Evolutionary conservation across 2,329 filamentous ascomycete genomes (phyloP).

Genomic region (Teratosphaeria zuluensis): DNA sequence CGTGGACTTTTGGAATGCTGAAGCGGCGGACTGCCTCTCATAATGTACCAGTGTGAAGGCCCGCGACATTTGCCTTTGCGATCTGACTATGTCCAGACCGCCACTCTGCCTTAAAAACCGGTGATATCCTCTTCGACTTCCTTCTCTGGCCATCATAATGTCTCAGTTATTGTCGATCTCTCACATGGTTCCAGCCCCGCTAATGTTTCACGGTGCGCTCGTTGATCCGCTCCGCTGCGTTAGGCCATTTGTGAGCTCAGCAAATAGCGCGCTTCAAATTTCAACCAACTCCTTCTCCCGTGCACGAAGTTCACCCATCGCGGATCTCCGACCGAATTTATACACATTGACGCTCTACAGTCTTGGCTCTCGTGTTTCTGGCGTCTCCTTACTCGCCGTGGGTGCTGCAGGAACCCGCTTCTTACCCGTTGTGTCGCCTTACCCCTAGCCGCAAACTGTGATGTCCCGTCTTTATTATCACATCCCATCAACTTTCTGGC

Average conservation of each 20-base stretch:
- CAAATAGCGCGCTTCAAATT: not conserved
- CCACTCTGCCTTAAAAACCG: too few relatives aligned
- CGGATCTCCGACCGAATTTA: not conserved
- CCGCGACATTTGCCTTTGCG: too few relatives aligned
- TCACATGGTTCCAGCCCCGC: too few relatives aligned
- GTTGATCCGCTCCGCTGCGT: not conserved
- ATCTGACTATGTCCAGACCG: too few relatives aligned
- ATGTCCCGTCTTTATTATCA: not conserved
- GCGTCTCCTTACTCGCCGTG: not conserved
- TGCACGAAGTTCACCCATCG: not conserved
- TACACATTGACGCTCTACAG: too few relatives aligned
- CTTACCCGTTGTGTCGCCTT: not conserved
- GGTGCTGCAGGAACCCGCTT: not conserved
- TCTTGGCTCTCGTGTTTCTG: not conserved
- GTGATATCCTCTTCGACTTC: too few relatives aligned
- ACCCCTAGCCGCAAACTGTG: not conserved
- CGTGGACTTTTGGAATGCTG: too few relatives aligned
- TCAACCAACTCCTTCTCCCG: not conserved
- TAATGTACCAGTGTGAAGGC: too few relatives aligned
- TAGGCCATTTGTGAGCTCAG: not conserved
- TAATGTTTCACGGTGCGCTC: not conserved
- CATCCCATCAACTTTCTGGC: too few relatives aligned
- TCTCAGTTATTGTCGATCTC: too few relatives aligned
- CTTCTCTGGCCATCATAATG: too few relatives aligned
- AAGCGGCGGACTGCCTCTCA: too few relatives aligned